These are phyloP conservation scores for Ascocoryne sarcoides DNA, from an alignment of 2,329 filamentous ascomycete species.

Conservation along the genomic window DNA sequence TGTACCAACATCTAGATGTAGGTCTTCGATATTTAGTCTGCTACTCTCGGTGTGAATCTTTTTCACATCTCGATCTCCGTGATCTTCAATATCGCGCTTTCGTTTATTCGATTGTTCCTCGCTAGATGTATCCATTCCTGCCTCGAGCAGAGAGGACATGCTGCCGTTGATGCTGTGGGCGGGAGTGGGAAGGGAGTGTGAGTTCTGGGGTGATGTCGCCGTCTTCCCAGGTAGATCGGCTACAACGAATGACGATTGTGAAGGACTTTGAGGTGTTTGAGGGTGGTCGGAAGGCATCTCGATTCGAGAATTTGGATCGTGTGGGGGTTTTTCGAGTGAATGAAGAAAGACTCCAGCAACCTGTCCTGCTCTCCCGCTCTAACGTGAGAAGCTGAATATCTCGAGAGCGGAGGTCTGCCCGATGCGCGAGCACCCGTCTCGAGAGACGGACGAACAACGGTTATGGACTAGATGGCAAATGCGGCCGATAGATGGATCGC, in stretches of 20 bases:
- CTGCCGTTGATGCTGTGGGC: slow-evolving; percentile 54
- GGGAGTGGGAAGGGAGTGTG: slow-evolving; percentile 46
- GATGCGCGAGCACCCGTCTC: slow-evolving; percentile 13
- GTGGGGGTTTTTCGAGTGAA: background rate
- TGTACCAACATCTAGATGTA: slow-evolving; percentile 57
- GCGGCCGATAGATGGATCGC: slow-evolving; percentile 6
- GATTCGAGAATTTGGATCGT: slow-evolving; percentile 6
- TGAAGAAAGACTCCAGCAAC: background rate
- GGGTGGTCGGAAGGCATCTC: slow-evolving; percentile 55
- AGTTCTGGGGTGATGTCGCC: slow-evolving; percentile 39
- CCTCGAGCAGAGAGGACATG: slow-evolving; percentile 18
- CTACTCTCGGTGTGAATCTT: slow-evolving; percentile 54
- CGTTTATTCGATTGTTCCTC: slow-evolving; percentile 51
- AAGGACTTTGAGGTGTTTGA: slow-evolving; percentile 59
- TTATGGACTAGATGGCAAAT: slow-evolving; percentile 1
- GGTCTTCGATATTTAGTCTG: slow-evolving; percentile 53
- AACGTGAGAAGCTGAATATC: slow-evolving; percentile 4
- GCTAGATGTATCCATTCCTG: slow-evolving; percentile 27
- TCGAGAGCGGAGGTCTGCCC: slow-evolving; percentile 7
- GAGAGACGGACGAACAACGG: slow-evolving; percentile 2
- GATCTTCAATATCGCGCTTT: slow-evolving; percentile 50
- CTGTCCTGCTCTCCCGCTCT: background rate
- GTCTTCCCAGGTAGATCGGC: slow-evolving; percentile 34
- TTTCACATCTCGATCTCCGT: slow-evolving; percentile 48
- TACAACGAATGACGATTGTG: slow-evolving; percentile 47